Conservation (phyloP, 768 basidiomycete genomes). For the Neoboletus magnificus region DNA sequence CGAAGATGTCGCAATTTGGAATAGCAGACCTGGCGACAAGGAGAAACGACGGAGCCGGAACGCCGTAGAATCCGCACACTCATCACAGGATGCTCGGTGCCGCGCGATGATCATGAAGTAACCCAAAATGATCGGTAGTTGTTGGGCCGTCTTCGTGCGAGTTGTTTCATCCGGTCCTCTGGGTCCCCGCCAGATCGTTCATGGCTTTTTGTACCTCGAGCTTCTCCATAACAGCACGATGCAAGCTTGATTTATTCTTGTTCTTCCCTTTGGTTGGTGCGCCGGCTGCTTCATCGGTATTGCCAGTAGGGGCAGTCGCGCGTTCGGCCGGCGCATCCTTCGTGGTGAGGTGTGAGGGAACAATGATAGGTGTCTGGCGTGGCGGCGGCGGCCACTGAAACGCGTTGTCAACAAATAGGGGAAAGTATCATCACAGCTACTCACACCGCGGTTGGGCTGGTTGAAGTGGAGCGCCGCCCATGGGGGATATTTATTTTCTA, state of each 20-base stretch:
- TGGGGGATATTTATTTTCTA: slow-evolving; percentile 82
- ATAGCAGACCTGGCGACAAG: neutral
- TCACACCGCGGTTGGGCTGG: slow-evolving; percentile 75
- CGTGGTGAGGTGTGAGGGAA: slow-evolving; percentile 60
- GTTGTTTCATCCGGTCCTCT: slow-evolving; percentile 18
- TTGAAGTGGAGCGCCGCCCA: slow-evolving; percentile 90
- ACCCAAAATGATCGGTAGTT: neutral
- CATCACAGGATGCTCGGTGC: neutral
- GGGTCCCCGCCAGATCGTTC: slow-evolving; percentile 41
- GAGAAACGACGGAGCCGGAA: neutral
- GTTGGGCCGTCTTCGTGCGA: neutral
- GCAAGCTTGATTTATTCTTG: slow-evolving; percentile 59
- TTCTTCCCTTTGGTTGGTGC: slow-evolving; percentile 28
- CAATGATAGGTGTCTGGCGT: slow-evolving; percentile 71
- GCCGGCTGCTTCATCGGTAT: slow-evolving; percentile 9
- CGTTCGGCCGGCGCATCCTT: slow-evolving; percentile 21
- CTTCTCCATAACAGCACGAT: slow-evolving; percentile 70
- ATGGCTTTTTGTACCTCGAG: slow-evolving; percentile 73
- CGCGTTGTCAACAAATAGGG: neutral
- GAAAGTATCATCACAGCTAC: slow-evolving; percentile 27
- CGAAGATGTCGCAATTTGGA: neutral
- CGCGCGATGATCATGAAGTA: neutral
- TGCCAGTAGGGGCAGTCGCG: slow-evolving; percentile 6
- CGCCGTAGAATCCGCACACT: neutral
- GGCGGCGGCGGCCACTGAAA: slow-evolving; percentile 82